A percentile compares a stretch with the other conserved stretches of the same genome.
These are phyloP conservation scores for Phaffia rhodozyma DNA, from an alignment of 1,284 basidiomycete species.

Conservation along the genomic window DNA sequence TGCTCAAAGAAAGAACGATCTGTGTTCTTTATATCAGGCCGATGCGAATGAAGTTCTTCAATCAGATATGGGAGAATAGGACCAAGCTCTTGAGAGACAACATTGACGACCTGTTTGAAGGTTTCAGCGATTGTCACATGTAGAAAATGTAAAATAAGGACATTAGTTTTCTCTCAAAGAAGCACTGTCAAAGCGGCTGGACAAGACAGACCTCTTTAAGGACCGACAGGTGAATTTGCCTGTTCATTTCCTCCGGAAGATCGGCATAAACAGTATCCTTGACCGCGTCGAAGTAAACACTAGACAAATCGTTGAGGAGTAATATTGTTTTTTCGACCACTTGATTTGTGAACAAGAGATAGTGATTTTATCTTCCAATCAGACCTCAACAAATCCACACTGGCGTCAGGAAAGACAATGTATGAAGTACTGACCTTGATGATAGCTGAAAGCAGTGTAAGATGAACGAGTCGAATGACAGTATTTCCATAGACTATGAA, in stretches of 20 bases:
- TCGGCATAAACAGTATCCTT: slow-evolving; percentile 87
- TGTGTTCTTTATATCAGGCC: slow-evolving; percentile 17
- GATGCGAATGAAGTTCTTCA: slow-evolving; percentile 66
- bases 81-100: slow-evolving; percentile 61
- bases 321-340: slow-evolving; percentile 37
- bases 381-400: slow-evolving; percentile 47
- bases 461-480: slow-evolving; percentile 61
- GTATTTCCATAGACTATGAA: slow-evolving; percentile 67
- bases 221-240: slow-evolving; percentile 57
- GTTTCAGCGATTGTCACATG: neutral
- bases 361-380: slow-evolving; percentile 55
- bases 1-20: slow-evolving; percentile 49
- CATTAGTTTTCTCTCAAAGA: slow-evolving; percentile 5
- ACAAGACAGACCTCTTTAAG: slow-evolving; percentile 50
- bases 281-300: slow-evolving; percentile 73
- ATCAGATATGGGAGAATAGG: slow-evolving; percentile 85
- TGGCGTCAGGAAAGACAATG: neutral
- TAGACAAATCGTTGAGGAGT: slow-evolving; percentile 44
- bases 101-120: slow-evolving; percentile 48
- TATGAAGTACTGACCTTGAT: neutral
- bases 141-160: neutral
- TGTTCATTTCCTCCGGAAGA: slow-evolving; percentile 41
- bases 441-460: slow-evolving; percentile 62
- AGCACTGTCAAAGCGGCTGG: neutral
- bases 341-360: slow-evolving; percentile 45